Evolutionary conservation across 2,329 filamentous ascomycete genomes (phyloP).

Genomic region (Fusarium sp.): DNA sequence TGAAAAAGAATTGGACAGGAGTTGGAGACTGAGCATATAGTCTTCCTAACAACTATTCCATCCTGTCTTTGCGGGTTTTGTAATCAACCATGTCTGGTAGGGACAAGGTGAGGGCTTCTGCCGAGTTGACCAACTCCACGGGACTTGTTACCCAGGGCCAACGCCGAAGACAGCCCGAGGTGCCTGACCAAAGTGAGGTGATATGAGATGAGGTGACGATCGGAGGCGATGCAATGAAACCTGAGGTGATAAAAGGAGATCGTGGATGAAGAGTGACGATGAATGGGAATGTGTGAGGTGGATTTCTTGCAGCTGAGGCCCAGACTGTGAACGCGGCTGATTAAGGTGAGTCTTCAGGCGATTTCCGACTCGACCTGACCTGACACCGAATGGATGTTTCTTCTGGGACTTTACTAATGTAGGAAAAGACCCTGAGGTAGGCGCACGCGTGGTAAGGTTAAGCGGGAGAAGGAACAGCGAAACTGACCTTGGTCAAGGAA

Average conservation of each 20-base stretch:
- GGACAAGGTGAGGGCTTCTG: slow-evolving; percentile 3
- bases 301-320: background rate
- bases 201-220: slow-evolving; percentile 12
- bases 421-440: background rate
- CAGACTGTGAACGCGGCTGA: slow-evolving; percentile 6
- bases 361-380: background rate
- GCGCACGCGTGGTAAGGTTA: background rate
- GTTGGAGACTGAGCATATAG: slow-evolving; percentile 12
- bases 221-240: background rate
- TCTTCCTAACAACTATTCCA: slow-evolving; percentile 23
- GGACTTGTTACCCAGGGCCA: background rate
- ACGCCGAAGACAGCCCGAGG: slow-evolving; percentile 2
- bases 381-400: background rate
- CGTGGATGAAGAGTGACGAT: background rate
- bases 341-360: background rate
- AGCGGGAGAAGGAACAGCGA: background rate
- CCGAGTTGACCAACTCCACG: background rate
- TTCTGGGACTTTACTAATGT: background rate
- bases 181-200: background rate
- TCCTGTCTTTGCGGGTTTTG: slow-evolving; percentile 23
- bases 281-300: background rate
- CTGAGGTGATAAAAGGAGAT: background rate
- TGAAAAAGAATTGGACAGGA: background rate
- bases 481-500: slow-evolving; percentile 7
- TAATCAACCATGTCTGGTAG: slow-evolving; percentile 30